A percentile compares a stretch with the other conserved stretches of the same genome.
Evolutionary conservation across 2,329 filamentous ascomycete species (phyloP).

Genomic region (Intubia oerlemansii): DNA sequence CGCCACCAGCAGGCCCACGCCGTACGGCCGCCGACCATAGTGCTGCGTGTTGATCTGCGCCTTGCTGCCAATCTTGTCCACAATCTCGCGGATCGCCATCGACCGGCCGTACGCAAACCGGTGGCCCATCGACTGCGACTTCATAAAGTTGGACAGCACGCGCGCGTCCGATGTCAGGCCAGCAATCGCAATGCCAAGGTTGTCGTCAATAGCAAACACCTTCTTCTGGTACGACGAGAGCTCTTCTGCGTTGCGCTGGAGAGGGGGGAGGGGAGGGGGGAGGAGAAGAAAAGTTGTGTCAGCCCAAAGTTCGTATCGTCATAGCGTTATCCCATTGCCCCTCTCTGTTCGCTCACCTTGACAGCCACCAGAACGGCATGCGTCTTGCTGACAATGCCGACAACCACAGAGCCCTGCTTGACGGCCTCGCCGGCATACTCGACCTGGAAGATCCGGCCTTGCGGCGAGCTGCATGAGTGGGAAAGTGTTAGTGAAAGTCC

Average conservation of each 20-base stretch:
- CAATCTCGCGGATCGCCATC: constrained; percentile 75
- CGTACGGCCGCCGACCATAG: constrained; percentile 91
- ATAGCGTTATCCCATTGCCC: neutral
- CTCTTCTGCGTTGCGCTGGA: constrained; percentile 90
- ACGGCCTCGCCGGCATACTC: constrained; percentile 98
- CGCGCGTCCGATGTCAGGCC: constrained; percentile 94
- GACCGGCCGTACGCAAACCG: constrained; percentile 90
- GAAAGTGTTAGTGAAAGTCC: no score
- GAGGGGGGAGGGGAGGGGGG: neutral
- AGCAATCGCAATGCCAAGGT: constrained; percentile 87
- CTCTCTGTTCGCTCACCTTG: constrained; percentile 48
- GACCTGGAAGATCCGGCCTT: constrained; percentile 98
- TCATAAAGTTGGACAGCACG: constrained; percentile 99
- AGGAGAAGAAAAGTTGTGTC: neutral
- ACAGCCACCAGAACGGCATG: constrained; percentile 88
- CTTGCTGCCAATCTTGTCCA: constrained; percentile 82
- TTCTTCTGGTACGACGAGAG: constrained; percentile 99
- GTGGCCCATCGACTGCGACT: constrained; percentile 90
- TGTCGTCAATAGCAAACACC: constrained; percentile 88
- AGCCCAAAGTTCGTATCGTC: neutral
- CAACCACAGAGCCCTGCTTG: constrained; percentile 96
- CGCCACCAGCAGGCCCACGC: constrained; percentile 78
- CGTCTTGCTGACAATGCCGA: constrained; percentile 94
- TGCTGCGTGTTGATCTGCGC: constrained; percentile 96
- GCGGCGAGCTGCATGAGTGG: constrained; percentile 54